Conservation (phyloP, 2,329 filamentous ascomycete species). For the Neonectria faginata region DNA sequence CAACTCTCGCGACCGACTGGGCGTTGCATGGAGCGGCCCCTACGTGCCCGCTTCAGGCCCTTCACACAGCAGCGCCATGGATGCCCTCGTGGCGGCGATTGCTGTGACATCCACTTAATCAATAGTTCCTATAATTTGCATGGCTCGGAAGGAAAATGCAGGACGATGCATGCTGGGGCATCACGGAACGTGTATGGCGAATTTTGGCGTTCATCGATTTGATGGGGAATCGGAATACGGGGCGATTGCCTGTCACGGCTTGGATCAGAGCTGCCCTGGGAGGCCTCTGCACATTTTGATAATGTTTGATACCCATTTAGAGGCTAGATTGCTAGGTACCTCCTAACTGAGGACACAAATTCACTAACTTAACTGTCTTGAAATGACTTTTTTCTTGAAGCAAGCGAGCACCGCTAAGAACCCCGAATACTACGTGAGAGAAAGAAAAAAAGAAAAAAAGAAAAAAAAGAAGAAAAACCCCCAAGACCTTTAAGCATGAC, state of each 20-base stretch:
- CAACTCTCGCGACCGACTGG: slow-evolving; percentile 62
- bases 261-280: slow-evolving; percentile 26
- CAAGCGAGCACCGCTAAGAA: neutral
- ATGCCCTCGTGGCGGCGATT: slow-evolving; percentile 73
- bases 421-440: neutral
- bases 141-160: slow-evolving; percentile 27
- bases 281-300: slow-evolving; percentile 32
- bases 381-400: neutral
- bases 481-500: slow-evolving; percentile 16
- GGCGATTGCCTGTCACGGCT: slow-evolving; percentile 21
- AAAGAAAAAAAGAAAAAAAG: neutral
- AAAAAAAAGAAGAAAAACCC: neutral
- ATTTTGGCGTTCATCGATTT: slow-evolving; percentile 29
- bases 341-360: slow-evolving; percentile 23
- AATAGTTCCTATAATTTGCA: slow-evolving; percentile 5
- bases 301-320: slow-evolving; percentile 44
- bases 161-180: slow-evolving; percentile 23
- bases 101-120: slow-evolving; percentile 43
- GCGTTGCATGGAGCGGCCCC: slow-evolving; percentile 75
- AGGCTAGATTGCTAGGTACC: slow-evolving; percentile 29
- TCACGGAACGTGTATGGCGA: slow-evolving; percentile 31
- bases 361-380: slow-evolving; percentile 1
- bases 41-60: slow-evolving; percentile 63
- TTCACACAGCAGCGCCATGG: slow-evolving; percentile 74
- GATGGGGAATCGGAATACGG: slow-evolving; percentile 2